Evolutionary conservation across 1,284 basidiomycete species (phyloP), one percentile per base, ranked within the genome.

Genomic region (Cutaneotrichosporon sp.): DNA sequence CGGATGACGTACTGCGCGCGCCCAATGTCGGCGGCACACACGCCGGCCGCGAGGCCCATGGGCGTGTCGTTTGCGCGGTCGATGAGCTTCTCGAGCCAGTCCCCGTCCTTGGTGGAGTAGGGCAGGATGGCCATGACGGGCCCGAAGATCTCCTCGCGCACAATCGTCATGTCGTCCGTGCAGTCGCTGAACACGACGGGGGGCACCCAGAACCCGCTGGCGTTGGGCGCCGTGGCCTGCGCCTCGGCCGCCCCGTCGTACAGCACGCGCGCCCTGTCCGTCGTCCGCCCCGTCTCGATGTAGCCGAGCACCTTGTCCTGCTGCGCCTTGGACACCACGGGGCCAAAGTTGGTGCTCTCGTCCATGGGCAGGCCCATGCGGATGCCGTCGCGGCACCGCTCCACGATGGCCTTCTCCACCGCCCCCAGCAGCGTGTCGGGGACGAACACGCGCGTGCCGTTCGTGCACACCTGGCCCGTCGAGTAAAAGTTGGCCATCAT

Each of bases 21-120:
- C 66, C 84, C 86, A 18, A 89, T 87, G 79, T 95, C 90, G 72
- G 84, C 89, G 27, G 91, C 92, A 77, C 94, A 91, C 27, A 95
- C 80, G 13, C 90, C 92, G 6, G 92, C 92, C 11, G 89, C 93
- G 29, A 97, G 84, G 18, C 94, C 93, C 75, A 94, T 95, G 47
- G 81, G 84, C 2, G 91, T 93, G 71, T 89, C 85, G 74, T 95
- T 95, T 31, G 92, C 92, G 31, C 92, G 80, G 33, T 82, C 72
- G 66, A 95, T 85, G 4, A 74, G 76, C 47, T 81, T 72, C 6
- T 73, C 68, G 0, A 60, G 24, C 59, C 59, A 64, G n/a, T 52
- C n/a, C n/a, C n/a, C 31, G 22, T 58, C 59, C 16, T 20, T 72
- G 2, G 72, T 73, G 16, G 70, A 64, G 70, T 83, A 83, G 4